Base-by-base conservation (phyloP, 805 yeast genomes). In the Middelhovenomyces tepae region DNA sequence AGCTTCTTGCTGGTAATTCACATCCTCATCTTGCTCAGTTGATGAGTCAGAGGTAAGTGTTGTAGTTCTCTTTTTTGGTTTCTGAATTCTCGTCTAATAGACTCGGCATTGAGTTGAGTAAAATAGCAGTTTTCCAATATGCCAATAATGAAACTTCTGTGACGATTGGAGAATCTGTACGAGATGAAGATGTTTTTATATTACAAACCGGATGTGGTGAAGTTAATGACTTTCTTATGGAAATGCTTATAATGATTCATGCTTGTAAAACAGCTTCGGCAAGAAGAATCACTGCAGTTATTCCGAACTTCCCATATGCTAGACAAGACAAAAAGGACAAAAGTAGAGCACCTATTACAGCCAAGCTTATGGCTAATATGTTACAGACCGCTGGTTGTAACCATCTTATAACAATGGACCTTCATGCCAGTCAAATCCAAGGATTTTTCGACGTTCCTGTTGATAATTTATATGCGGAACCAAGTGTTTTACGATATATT, bases 261-360 rank as follows among this genome's bases (percentile, higher is more conserved):
- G 97, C 97, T 10, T 86, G 96, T 61, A 80, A 79, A 50, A 76
- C 87, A n/a, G 97, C 97, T 2, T 83, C 95, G 21, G 96, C 95
- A 1, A 71, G 96, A 53, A 69, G 89, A 41, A 81, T 89, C 52
- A 87, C 96, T 1, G 95, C 94, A 0, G 94, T 89, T 35, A 74
- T 91, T 40, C 98, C 98, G 30, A 83, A 80, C 58, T 89, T 87
- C 63, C 95, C 96, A 9, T 89, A 89, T 54, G 97, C 97, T 2
- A 75, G 98, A 61, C 98, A 89, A 59, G 98, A 89, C 60, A 82
- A 87, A 59, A 89, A 89, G 59, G 97, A 89, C 58, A 89, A 89
- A 57, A 77, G 89, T 28, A 71, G 98, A 48, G 97, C 96, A 7
- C 95, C 97, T 18, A 86, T 89, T 40, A 85, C 96, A 6, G 97